These are phyloP conservation scores for Fraxinus nigra DNA, from an alignment of 305 asterid species.

Conservation along the genomic window DNA sequence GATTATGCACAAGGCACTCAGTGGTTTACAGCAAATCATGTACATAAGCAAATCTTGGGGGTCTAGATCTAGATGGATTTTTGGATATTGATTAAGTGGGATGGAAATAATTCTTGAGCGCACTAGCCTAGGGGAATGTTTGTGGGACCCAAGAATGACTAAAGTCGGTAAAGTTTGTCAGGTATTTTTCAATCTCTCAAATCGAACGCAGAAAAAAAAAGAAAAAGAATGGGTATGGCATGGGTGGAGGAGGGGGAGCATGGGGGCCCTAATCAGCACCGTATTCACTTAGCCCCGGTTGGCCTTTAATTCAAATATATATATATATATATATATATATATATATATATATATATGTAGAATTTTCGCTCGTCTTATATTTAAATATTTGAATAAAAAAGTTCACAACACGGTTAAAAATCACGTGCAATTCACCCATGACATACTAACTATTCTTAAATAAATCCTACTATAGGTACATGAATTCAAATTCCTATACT, in stretches of 20 bases:
- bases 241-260: background rate
- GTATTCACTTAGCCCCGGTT: constrained; percentile 1
- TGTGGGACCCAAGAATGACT: constrained; percentile 51
- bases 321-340: no score
- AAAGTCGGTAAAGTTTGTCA: constrained; percentile 37
- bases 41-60: background rate
- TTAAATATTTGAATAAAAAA: no score
- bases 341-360: no score
- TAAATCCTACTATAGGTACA: no score
- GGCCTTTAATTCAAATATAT: no score
- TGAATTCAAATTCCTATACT: no score
- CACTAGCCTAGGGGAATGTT: constrained; percentile 67
- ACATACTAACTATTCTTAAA: no score
- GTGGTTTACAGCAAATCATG: background rate
- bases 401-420: no score
- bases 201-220: background rate
- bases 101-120: constrained; percentile 40
- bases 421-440: no score
- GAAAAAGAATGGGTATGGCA: constrained; percentile 28
- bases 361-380: no score
- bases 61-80: constrained; percentile 13
- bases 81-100: background rate
- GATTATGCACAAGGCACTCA: background rate
- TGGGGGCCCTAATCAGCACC: constrained; percentile 39
- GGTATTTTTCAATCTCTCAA: constrained; percentile 30